Conservation (phyloP, 2,329 filamentous ascomycete genomes). For the Aspergillus sp. region DNA sequence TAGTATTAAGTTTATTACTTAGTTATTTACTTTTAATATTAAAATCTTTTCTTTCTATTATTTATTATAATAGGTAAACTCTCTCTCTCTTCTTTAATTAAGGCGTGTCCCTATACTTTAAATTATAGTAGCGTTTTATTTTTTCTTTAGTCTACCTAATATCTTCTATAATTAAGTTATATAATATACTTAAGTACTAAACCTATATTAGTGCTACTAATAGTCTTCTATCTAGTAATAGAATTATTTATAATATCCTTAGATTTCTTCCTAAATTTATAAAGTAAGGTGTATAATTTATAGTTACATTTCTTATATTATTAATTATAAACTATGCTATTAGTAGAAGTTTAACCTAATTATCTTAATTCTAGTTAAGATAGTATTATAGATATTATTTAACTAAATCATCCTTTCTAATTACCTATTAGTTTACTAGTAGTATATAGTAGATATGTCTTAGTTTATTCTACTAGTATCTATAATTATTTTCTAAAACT, state of each 20-base stretch:
- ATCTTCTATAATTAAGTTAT: constrained; percentile 2
- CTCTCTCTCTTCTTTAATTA: too few relatives aligned
- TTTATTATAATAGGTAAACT: too few relatives aligned
- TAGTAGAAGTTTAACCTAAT: constrained; percentile 1
- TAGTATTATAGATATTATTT: constrained; percentile 4
- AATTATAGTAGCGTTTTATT: constrained; percentile 9
- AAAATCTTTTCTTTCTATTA: too few relatives aligned
- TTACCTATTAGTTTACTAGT: neutral
- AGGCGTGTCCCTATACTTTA: neutral
- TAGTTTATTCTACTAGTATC: neutral
- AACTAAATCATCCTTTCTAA: neutral
- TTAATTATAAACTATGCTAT: constrained; percentile 5
- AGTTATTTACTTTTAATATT: too few relatives aligned
- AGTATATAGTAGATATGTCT: neutral
- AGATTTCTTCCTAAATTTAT: constrained; percentile 2
- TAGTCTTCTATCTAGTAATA: neutral
- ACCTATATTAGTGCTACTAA: neutral
- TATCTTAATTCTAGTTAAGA: neutral
- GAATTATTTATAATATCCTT: constrained; percentile 2
- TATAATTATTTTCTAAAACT: neutral
- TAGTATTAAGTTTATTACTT: too few relatives aligned
- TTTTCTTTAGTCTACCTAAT: constrained; percentile 2
- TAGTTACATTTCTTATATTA: constrained; percentile 10
- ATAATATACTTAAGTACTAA: neutral
- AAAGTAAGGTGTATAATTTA: constrained; percentile 2